These are phyloP conservation scores for Cardiospermum halicacabum DNA, from an alignment of 345 rosid species.

Conservation along the genomic window DNA sequence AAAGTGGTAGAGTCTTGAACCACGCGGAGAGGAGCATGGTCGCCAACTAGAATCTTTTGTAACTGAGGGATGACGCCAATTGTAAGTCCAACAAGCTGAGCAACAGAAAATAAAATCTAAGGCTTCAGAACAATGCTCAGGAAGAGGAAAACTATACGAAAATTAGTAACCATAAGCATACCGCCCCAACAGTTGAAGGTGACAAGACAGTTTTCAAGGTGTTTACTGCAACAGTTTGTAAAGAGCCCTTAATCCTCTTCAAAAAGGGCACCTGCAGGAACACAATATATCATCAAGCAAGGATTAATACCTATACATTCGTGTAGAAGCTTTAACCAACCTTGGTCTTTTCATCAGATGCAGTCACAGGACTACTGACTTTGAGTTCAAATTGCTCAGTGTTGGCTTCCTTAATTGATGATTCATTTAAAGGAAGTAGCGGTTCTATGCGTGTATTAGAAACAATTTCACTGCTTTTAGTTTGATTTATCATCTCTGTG, in stretches of 20 bases:
- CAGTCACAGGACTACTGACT: neutral
- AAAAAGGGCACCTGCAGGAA: conserved; percentile 2
- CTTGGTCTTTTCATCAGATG: neutral
- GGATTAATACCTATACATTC: neutral
- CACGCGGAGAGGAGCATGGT: conserved; percentile 30
- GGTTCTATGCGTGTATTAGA: conserved; percentile 1
- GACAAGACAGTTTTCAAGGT: conserved; percentile 19
- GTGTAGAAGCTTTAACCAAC: neutral
- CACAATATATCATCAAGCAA: neutral
- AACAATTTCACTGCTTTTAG: conserved; percentile 5
- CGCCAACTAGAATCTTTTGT: conserved; percentile 24
- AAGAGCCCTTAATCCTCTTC: neutral
- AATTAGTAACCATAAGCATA: conserved; percentile 1
- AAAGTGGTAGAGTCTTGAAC: conserved; percentile 20
- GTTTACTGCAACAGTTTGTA: conserved; percentile 8
- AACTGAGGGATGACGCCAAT: conserved; percentile 18
- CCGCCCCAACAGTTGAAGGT: conserved; percentile 26
- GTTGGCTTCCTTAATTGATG: neutral
- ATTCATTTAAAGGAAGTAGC: conserved; percentile 9
- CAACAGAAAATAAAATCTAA: neutral
- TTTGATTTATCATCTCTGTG: neutral
- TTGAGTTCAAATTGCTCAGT: conserved; percentile 8
- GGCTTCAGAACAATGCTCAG: neutral
- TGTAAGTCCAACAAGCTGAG: conserved; percentile 23
- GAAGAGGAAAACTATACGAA: neutral